Evolutionary conservation across 148 eudicot species (phyloP), one percentile per base, ranked within the genome.

Genomic region (Diospyros lotus): DNA sequence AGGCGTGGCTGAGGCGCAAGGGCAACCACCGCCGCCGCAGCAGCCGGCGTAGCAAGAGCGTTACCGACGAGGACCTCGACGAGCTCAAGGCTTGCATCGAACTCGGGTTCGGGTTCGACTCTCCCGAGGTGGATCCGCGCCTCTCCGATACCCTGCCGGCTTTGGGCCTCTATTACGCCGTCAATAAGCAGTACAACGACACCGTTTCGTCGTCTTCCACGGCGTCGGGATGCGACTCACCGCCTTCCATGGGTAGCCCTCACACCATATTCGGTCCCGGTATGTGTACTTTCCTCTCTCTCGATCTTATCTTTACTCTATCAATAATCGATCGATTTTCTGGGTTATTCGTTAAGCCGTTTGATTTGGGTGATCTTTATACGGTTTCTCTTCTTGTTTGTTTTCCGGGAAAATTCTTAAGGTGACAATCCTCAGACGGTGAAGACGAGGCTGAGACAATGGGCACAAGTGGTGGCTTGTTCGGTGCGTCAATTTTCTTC

Each of bases 391-490:
- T 18, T 9, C 3, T 11, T 41, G 2, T 62, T 6, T 71, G 9
- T 15, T 52, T 7, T n/a, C 11, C 7, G 64, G 63, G 72, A 46
- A 76, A 67, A 48, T 69, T 67, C 11, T n/a, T 17, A 81, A 93
- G 98, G 92, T 53, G 96, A 89, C 15, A 93, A 89, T 79, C 92
- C 96, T 8, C 83, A 87, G 80, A 87, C 81, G 80, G 81, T 93
- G 81, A 90, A 90, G 84, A 89, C 92, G 70, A 87, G 90, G 78
- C 66, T 93, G 84, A 87, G 88, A 63, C 98, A 87, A 55, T 93
- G 98, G 98, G 97, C 95, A 43, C 97, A 90, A 68, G 88, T 84
- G 73, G 98, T 93, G 82, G 98, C 93, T 77, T 93, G 98, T 87
- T 86, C 96, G 5, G 90, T 93, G 76, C 91, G 81, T 39, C 96